These are phyloP conservation scores for Plasmodium cynomolgi DNA, from an alignment of 169 alveolate species.

Conservation along the genomic window DNA sequence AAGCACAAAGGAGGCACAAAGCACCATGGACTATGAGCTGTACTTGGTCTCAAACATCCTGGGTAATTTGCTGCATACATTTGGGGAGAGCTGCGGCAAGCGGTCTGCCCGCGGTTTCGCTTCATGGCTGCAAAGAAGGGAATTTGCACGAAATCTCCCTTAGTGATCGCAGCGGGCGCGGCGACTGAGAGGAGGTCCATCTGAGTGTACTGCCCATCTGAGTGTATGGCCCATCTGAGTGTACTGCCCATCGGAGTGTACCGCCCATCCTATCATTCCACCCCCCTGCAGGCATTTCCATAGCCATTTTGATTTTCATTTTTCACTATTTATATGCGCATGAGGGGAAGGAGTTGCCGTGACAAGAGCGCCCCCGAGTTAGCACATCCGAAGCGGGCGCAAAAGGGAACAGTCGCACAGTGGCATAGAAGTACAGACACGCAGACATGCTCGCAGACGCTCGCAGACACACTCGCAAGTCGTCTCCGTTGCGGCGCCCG, in stretches of 20 bases:
- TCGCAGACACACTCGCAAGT: background rate
- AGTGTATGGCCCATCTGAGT: background rate
- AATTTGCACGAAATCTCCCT: background rate
- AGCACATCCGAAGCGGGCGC: background rate
- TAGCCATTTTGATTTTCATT: conserved; percentile 38
- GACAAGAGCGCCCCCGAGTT: background rate
- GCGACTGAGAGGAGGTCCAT: background rate
- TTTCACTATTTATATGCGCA: conserved; percentile 57
- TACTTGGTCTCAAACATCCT: conserved; percentile 60
- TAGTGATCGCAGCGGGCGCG: background rate
- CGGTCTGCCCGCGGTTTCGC: background rate
- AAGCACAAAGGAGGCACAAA: background rate
- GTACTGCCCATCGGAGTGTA: background rate
- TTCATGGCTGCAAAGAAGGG: background rate
- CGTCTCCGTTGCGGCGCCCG: background rate
- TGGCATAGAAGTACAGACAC: background rate
- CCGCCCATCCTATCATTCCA: background rate
- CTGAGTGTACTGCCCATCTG: background rate
- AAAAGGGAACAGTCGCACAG: background rate
- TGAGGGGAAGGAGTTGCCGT: background rate
- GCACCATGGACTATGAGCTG: conserved; percentile 69
- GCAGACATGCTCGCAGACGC: background rate
- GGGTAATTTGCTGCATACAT: conserved; percentile 14
- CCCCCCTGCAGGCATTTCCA: conserved; percentile 38
- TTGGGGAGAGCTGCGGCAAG: background rate